These are phyloP conservation scores for Metschnikowia koreensis DNA, from an alignment of 805 yeast species.

Conservation along the genomic window DNA sequence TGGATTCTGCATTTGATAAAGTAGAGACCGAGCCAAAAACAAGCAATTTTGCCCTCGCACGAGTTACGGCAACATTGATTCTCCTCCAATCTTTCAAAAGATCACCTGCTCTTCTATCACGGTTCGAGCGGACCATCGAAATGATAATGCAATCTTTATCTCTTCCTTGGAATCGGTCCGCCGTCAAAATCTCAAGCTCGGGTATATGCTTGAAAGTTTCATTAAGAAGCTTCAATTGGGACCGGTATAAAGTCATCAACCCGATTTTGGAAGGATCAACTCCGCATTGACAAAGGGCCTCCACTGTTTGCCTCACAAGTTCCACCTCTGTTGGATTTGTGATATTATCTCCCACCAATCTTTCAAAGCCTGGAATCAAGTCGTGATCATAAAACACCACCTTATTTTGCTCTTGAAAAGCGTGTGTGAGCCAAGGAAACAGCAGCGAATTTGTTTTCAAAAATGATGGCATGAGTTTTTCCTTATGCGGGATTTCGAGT, in stretches of 20 bases:
- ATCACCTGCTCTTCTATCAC: slow-evolving; percentile 64
- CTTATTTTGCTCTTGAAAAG: slow-evolving; percentile 52
- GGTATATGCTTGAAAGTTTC: slow-evolving; percentile 27
- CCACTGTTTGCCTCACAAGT: slow-evolving; percentile 60
- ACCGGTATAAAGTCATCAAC: slow-evolving; percentile 83
- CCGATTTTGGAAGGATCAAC: slow-evolving; percentile 64
- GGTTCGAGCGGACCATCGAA: slow-evolving; percentile 83
- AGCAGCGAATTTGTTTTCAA: background rate
- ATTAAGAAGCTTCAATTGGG: slow-evolving; percentile 50
- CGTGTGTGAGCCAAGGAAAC: slow-evolving; percentile 52
- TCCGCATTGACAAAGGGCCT: slow-evolving; percentile 57
- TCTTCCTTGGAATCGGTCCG: slow-evolving; percentile 94
- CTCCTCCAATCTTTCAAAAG: slow-evolving; percentile 86
- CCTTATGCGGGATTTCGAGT: slow-evolving; percentile 48
- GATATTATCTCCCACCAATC: slow-evolving; percentile 58
- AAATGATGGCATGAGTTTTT: slow-evolving; percentile 20
- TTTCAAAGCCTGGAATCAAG: slow-evolving; percentile 55
- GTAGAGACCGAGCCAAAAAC: slow-evolving; percentile 78
- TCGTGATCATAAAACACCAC: slow-evolving; percentile 87
- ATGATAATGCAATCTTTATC: slow-evolving; percentile 91
- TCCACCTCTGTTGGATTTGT: slow-evolving; percentile 74
- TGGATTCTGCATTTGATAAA: slow-evolving; percentile 47
- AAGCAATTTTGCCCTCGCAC: slow-evolving; percentile 81
- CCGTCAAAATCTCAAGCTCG: slow-evolving; percentile 78
- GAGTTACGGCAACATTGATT: slow-evolving; percentile 89